phyloP scores from a whole-genome alignment of 2,329 filamentous ascomycete genomes.

The Nemania sp. region DNA sequence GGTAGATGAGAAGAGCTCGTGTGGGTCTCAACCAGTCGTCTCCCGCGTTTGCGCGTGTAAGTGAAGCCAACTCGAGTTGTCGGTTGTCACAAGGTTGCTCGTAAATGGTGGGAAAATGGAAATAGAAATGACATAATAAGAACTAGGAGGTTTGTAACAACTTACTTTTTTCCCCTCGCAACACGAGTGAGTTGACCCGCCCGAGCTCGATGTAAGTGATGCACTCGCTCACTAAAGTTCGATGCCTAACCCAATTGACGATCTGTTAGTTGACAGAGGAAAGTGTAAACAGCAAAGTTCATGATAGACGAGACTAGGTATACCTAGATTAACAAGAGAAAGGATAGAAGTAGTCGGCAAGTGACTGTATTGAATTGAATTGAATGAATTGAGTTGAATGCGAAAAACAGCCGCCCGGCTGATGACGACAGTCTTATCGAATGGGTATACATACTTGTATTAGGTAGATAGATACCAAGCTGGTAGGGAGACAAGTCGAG shows the following conservation, averaged over 20 bases:
- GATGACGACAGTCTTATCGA: constrained; percentile 4
- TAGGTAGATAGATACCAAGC: background rate
- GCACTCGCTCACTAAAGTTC: background rate
- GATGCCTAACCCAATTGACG: background rate
- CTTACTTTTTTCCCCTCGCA: background rate
- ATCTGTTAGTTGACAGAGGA: background rate
- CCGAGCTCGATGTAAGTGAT: background rate
- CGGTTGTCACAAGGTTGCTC: too few species aligned
- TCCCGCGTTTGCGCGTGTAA: background rate
- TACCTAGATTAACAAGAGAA: background rate
- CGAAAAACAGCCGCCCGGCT: background rate
- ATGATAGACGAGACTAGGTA: background rate
- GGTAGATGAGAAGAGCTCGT: background rate
- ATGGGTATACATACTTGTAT: too few species aligned
- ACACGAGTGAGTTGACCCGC: background rate
- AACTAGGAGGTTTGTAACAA: background rate
- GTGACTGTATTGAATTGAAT: background rate
- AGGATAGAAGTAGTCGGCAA: background rate
- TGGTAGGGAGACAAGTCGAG: too few species aligned
- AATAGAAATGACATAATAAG: background rate
- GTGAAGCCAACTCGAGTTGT: background rate
- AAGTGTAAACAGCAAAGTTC: background rate
- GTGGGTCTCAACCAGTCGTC: background rate
- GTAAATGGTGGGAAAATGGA: too few species aligned
- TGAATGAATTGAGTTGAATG: background rate